Percentiles rank a stretch among this genome's conserved stretches.
Evolutionary conservation across 2,329 filamentous ascomycete species (phyloP).

Genomic region (Dactylellina cionopaga): DNA sequence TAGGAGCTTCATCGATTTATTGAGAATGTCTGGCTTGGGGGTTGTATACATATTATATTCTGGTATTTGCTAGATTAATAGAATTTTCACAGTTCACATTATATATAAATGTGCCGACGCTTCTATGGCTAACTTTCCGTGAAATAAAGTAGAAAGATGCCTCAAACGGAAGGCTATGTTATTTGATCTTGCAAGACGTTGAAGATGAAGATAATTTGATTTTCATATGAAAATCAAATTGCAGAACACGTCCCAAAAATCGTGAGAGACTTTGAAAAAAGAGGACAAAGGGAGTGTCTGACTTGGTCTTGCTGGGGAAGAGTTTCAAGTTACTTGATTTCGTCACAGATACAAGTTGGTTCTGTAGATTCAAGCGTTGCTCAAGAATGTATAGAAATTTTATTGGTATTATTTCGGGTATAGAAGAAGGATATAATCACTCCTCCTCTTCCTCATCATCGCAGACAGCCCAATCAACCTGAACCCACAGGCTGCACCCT

Average conservation of each 20-base stretch:
- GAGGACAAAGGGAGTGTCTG: conserved; percentile 11
- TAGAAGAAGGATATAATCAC: conserved; percentile 35
- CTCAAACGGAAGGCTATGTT: conserved; percentile 49
- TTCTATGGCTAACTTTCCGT: conserved; percentile 47
- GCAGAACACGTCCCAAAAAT: conserved; percentile 27
- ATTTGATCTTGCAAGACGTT: conserved; percentile 43
- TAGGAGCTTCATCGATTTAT: neutral
- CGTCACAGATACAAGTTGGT: no score
- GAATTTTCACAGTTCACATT: neutral
- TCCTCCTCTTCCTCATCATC: conserved; percentile 57
- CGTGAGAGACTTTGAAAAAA: neutral
- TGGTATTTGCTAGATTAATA: no score
- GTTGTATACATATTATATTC: no score
- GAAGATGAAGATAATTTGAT: conserved; percentile 5
- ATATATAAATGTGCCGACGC: conserved; percentile 35
- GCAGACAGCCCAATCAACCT: conserved; percentile 71
- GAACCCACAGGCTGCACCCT: conserved; percentile 74
- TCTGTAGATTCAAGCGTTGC: no score
- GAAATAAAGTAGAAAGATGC: conserved; percentile 29
- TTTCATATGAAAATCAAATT: neutral
- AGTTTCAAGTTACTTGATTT: neutral
- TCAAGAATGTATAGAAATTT: no score
- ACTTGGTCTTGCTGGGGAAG: conserved; percentile 5
- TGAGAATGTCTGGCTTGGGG: neutral
- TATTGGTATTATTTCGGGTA: no score